Base-by-base conservation (phyloP, 164 flowering plant species). In the Cinnamomum chago region DNA sequence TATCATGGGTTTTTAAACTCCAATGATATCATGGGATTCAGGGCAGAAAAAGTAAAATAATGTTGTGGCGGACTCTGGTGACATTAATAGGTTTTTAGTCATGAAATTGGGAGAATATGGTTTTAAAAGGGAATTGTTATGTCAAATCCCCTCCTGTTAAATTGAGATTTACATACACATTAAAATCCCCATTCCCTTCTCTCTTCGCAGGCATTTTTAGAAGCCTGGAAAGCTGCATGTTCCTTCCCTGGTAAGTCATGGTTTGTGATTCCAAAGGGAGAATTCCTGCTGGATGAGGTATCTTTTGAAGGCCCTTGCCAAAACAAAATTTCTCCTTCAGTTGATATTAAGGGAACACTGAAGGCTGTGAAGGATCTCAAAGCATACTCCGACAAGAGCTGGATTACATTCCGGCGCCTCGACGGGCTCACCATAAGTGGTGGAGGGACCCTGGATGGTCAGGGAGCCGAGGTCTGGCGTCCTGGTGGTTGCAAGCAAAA, bases 361-460 rank as follows among this genome's bases (percentile, higher is more conserved):
- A 65, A 65, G 70, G 75, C 75, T 5, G 65, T 64, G 2, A 14
- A 52, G 17, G 58, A 73, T 12, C 20, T 40, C 58, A 65, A 15
- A 9, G 17, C 3, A 64, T 73, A 15, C 62, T 18, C 28, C n/a
- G 22, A 30, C 14, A 23, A 40, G 33, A 47, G 23, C 12, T 73
- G 75, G 75, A 51, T 73, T 20, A 22, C 25, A 13, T 65, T 73
- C 50, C 52, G 30, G 18, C 13, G n/a, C 22, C 10, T 73, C 28
- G 50, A 23, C 2, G 25, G 30, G 55, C 33, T 73, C 4, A 22
- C 3, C 58, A 23, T 73, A 2, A 50, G 50, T 13, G 75, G 75
- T n/a, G 55, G 50, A 10, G 75, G 75, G 3, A 73, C n/a, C 58
- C 9, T 73, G 6, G 75, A 73, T 24, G 75, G 75, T 10, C 70